Evolutionary conservation across 257 asterid genomes (phyloP).

Genomic region (Solanum rostratum): DNA sequence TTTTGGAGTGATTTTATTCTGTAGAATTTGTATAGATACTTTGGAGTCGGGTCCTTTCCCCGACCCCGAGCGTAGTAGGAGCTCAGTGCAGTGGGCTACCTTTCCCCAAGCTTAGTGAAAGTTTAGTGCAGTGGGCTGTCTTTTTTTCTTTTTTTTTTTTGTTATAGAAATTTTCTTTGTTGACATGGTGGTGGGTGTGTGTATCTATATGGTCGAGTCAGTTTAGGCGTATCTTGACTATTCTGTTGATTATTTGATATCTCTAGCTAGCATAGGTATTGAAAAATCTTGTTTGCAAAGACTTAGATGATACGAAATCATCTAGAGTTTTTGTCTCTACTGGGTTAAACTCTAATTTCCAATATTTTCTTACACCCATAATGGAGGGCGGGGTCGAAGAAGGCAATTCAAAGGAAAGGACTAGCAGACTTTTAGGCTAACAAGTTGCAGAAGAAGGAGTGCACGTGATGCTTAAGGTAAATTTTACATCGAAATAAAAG

Average conservation of each 20-base stretch:
- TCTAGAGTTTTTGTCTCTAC: background rate
- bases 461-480: background rate
- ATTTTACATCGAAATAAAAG: rapidly evolving
- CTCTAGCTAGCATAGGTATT: background rate
- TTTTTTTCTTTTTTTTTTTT: background rate
- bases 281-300: rapidly evolving
- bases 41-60: background rate
- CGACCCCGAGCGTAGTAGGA: background rate
- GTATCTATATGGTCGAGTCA: background rate
- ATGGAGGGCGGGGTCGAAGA: background rate
- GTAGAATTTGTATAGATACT: background rate
- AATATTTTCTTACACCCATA: background rate
- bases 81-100: background rate
- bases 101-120: background rate
- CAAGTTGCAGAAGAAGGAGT: background rate
- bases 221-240: background rate
- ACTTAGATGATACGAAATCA: background rate
- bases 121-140: background rate
- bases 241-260: background rate
- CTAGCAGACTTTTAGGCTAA: background rate
- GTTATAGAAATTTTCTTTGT: background rate
- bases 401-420: background rate
- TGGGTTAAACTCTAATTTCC: background rate
- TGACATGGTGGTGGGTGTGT: background rate
- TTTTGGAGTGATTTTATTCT: background rate